Evolutionary conservation across 78 protist species (phyloP), one percentile per base, ranked within the genome.

Genomic region (Dictyostelium purpureum): DNA sequence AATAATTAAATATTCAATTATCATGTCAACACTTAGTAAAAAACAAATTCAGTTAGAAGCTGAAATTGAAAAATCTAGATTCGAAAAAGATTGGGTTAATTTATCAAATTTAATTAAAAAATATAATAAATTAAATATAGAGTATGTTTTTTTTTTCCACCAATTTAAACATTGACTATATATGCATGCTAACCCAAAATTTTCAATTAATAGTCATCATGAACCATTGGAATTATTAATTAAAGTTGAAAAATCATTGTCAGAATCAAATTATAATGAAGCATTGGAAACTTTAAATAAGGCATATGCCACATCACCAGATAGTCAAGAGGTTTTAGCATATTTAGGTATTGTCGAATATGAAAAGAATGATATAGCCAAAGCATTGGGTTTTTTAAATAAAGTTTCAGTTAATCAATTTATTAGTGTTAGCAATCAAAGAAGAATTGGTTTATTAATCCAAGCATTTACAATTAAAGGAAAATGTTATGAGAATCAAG

Each of bases 11-110:
- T 6, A 31, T 26, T 4, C 6, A 57, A 57, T 35, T 5, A 69
- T 11, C 19, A 75, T 75, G 81, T 33, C 92, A 1, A 67, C 70
- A 6, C 28, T 70, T 26, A 42, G 73, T 61, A 85, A 73, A 57
- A 85, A 74, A 18, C 7, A 28, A 33, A 40, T 85, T 5, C 40
- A 51, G 42, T 21, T 85, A 19, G 92, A 85, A 18, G 11, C 26
- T 9, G 92, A 85, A 3, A 85, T 85, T 59, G 92, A 85, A 47
- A 85, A 85, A 63, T 81, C 92, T 35, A 85, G 92, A 73, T 47
- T 37, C 1, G 92, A 85, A 9, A 85, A 85, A 49, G 67, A 85
- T 73, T 85, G 81, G 81, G 56, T 16, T 21, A 24, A n/a, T 16
- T 51, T 75, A 52, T 7, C 38, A 3, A 28, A 28, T 75, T 35